Conservation (phyloP, 163 green algal genomes). For the Coccomyxa subellipsoidea region DNA sequence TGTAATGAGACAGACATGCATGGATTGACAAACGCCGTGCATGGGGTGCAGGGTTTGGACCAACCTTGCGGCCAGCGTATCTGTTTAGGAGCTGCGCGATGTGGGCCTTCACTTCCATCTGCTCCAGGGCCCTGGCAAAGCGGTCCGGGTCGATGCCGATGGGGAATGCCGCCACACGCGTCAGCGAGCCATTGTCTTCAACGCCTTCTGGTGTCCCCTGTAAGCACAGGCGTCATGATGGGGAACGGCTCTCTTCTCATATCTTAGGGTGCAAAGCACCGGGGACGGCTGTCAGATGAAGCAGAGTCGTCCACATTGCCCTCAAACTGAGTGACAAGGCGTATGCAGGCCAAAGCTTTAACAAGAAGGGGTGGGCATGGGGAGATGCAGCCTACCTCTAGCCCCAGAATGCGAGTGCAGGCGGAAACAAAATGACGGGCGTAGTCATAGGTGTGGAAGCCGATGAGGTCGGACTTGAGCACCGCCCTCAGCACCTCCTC, state of each 20-base stretch:
- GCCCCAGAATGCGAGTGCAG: constrained; percentile 93
- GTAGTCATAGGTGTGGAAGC: constrained; percentile 99
- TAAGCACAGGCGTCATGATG: too few species aligned
- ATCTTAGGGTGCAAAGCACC: too few species aligned
- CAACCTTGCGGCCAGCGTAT: constrained; percentile 65
- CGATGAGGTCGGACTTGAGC: constrained; percentile 88
- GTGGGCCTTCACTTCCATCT: constrained; percentile 78
- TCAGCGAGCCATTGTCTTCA: constrained; percentile 88
- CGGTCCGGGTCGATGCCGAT: constrained; percentile 97
- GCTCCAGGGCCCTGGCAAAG: constrained; percentile 85
- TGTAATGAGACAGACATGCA: too few species aligned
- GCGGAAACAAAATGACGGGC: constrained; percentile 96
- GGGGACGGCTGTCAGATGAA: too few species aligned
- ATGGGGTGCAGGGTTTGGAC: neutral
- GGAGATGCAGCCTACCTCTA: constrained; percentile 74
- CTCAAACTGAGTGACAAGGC: neutral
- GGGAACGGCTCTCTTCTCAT: too few species aligned
- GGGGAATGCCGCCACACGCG: constrained; percentile 85
- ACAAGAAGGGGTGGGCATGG: too few species aligned
- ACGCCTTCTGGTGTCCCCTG: constrained; percentile 85
- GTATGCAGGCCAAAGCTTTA: neutral
- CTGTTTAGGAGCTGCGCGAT: constrained; percentile 88
- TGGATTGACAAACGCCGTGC: too few species aligned
- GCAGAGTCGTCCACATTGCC: neutral
- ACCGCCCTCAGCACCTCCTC: constrained; percentile 92